Conservation (phyloP, 768 basidiomycete species). For the Plicaturopsis crispa region DNA sequence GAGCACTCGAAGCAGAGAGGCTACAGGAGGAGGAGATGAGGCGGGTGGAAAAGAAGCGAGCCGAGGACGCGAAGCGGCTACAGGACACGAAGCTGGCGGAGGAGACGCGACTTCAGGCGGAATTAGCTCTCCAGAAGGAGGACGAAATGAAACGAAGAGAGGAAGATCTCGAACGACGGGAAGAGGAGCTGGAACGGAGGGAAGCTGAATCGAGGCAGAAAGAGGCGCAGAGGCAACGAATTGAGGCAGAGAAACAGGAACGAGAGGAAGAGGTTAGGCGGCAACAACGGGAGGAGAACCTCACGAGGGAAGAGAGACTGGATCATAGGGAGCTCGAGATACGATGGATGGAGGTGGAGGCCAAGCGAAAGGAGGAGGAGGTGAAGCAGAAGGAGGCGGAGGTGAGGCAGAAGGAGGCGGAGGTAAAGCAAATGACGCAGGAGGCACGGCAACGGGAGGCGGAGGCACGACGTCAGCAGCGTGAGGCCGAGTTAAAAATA, state of each 20-base stretch:
- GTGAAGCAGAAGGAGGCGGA: slow-evolving; percentile 12
- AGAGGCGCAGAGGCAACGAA: slow-evolving; percentile 8
- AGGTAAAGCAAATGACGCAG: slow-evolving; percentile 12
- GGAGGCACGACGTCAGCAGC: too few species aligned
- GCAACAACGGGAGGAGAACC: slow-evolving; percentile 3
- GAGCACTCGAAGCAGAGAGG: slow-evolving; percentile 23
- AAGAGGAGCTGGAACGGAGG: slow-evolving; percentile 23
- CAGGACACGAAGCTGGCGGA: slow-evolving; percentile 20
- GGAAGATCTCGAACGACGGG: slow-evolving; percentile 14
- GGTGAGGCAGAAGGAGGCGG: slow-evolving; percentile 19
- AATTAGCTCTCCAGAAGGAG: slow-evolving; percentile 7
- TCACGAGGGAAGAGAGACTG: slow-evolving; percentile 11
- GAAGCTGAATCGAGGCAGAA: slow-evolving; percentile 27
- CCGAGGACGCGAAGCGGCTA: slow-evolving; percentile 18
- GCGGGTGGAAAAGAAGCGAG: slow-evolving; percentile 12
- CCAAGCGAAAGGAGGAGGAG: slow-evolving; percentile 12
- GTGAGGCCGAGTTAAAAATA: too few species aligned
- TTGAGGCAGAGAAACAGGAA: slow-evolving; percentile 17
- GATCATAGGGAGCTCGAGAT: slow-evolving; percentile 12
- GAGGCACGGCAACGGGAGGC: slow-evolving; percentile 2
- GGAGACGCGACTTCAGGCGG: slow-evolving; percentile 16
- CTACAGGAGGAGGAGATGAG: slow-evolving; percentile 17
- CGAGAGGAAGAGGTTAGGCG: slow-evolving; percentile 11
- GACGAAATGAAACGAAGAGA: slow-evolving; percentile 11
- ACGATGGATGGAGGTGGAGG: slow-evolving; percentile 20